Base-by-base conservation (phyloP, 2,329 filamentous ascomycete genomes). In the Botrytis byssoidea region DNA sequence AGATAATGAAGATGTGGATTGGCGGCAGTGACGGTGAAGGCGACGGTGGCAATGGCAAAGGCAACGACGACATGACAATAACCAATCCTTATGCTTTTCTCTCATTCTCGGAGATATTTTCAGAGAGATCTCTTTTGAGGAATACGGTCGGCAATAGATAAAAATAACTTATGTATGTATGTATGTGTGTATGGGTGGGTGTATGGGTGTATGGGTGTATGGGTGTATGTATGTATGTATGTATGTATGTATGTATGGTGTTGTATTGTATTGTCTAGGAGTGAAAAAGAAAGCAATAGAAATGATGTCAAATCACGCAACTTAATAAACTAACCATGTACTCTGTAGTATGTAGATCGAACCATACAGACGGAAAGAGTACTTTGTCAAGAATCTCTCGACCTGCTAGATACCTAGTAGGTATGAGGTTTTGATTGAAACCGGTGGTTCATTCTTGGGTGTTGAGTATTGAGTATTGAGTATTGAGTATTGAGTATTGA, bases 231-330 rank as follows among this genome's bases (percentile, higher is more conserved):
- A 37, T 37, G 7, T 51, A n/a, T 48, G 46, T 48, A 7, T 48
- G 35, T 37, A 37, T 8, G 8, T 37, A 37, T 37, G 35, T 37
- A 37, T 37, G 46, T 12, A 51, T 48, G 7, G 44, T 20, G 20
- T 46, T 46, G 18, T 46, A 46, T 48, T 25, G 22, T 51, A n/a
- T n/a, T 51, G 48, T 51, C 48, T 51, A 18, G 51, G 25, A 1
- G 51, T 29, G n/a, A n/a, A 55, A 55, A 55, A 29, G 51, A 63
- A 37, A 40, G 20, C 60, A n/a, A 18, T n/a, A 65, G 29, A 14
- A 65, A 65, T 46, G 63, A 44, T 65, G 20, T 46, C 18, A 65
- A 65, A 44, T 65, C n/a, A 64, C 37, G 29, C n/a, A 55, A 55
- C 51, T 55, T 29, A 18, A 29, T 7, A 29, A 18, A 55, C n/a